Evolutionary conservation across 495 filamentous ascomycete genomes (phyloP), one percentile per base, ranked within the genome.

Genomic region (Jackrogersella minutella): DNA sequence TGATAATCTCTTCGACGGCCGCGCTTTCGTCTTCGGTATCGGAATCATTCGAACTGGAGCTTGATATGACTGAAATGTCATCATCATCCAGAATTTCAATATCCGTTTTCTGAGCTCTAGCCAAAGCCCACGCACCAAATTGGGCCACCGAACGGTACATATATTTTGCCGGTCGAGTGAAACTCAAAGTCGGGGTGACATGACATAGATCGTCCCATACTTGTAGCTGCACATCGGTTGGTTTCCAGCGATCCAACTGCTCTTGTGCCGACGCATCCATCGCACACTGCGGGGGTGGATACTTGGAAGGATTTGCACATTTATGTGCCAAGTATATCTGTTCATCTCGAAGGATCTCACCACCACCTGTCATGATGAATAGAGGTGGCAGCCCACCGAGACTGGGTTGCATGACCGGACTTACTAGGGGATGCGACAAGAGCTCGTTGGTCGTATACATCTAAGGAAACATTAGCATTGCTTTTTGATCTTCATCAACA

Each of bases 291-390:
- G 84, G 80, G 0, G 91, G 93, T 1, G 87, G 85, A 68, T 93
- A 97, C 43, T 84, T 80, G 5, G 81, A 69, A 3, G 94, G 94
- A 61, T 92, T 86, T 5, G 94, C 92, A 16, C 92, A 93, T 77
- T 97, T 98, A 71, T 98, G 94, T 4, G 94, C 94, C 4, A 97
- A 61, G 64, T 97, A 98, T 57, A 97, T 90, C 68, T 98, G 94
- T 77, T 98, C 94, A 72, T 98, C 94, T 10, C 91, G 86, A 10
- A 98, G 82, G 58, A 93, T 84, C 74, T 98, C 94, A 2, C 91
- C 94, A 2, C 93, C 92, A 5, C 94, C 94, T 10, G 88, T 88
- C 65, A 96, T 82, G 43, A 98, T 89, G 6, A 96, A 83, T 5
- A 98, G 80, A 8, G 94, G 94, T 1, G 92, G 93, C 3, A 98